Evolutionary conservation across 164 flowering plant genomes (phyloP).

Genomic region (Paratinospora sagittata): DNA sequence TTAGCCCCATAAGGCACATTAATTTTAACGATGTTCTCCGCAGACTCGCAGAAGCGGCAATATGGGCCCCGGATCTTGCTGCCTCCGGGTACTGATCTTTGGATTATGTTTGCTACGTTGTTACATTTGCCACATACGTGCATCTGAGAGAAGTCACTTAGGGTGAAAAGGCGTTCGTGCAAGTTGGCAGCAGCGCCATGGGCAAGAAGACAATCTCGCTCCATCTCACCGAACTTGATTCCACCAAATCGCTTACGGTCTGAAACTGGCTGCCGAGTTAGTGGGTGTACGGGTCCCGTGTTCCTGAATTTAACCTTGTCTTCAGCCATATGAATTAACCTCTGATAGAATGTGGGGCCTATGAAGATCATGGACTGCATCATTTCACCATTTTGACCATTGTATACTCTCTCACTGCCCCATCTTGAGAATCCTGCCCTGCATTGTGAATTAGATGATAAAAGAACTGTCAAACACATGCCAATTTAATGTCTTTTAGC

Average conservation of each 20-base stretch:
- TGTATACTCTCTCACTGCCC: conserved; percentile 76
- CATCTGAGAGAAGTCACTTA: conserved; percentile 87
- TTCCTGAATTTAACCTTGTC: conserved; percentile 94
- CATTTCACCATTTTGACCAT: conserved; percentile 80
- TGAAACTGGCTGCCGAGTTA: conserved; percentile 90
- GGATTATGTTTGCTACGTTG: conserved; percentile 59
- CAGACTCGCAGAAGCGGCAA: conserved; percentile 67
- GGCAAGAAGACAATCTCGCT: conserved; percentile 88
- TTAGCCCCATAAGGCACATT: conserved; percentile 93
- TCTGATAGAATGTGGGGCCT: conserved; percentile 90
- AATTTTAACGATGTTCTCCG: conserved; percentile 58
- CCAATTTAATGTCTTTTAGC: background rate
- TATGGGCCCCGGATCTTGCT: conserved; percentile 65
- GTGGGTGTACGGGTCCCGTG: conserved; percentile 96
- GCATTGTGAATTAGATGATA: conserved; percentile 9
- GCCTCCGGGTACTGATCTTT: conserved; percentile 26
- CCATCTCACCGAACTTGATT: conserved; percentile 97
- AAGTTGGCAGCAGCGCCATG: conserved; percentile 94
- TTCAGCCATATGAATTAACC: conserved; percentile 88
- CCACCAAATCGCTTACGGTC: conserved; percentile 95
- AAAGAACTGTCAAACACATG: background rate
- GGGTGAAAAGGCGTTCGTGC: conserved; percentile 83
- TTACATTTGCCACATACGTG: conserved; percentile 61
- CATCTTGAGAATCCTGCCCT: conserved; percentile 83
- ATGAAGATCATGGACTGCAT: conserved; percentile 54